Base-by-base conservation (phyloP, 1,284 basidiomycete species). In the Afroboletus lepidellus region DNA sequence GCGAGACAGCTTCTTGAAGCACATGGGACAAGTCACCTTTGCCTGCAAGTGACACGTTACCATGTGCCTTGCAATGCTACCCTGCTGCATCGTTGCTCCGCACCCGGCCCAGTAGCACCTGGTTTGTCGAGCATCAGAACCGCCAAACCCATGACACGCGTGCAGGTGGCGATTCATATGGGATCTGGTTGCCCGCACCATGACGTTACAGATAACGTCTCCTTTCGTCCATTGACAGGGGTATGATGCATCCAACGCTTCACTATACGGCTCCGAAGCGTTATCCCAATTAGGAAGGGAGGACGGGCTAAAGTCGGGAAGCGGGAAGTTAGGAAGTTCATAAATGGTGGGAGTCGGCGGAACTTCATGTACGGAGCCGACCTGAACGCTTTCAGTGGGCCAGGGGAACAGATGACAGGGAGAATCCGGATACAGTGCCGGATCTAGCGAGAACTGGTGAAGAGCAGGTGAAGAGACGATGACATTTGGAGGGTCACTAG, bases 21-120 rank as follows among this genome's bases (percentile, higher is more conserved):
- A 64, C 58, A 59, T 56, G 2, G 63, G 62, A 36, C 63, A 64
- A 4, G 62, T 63, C 36, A 69, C 63, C 39, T 69, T 64, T 1
- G 62, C 60, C 44, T 63, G 63, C 4, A 64, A 48, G 43, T 64
- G 66, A 47, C 66, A 63, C 8, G 64, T 59, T 23, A 64, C 66
- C 58, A 63, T 48, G 30, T 64, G 66, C 27, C 66, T 63, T n/a
- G 64, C 66, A 20, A 64, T 61, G 47, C 64, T 64, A 23, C 66
- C 66, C 42, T 65, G 64, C 12, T 68, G 63, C 63, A 64, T 64
- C 16, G 18, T 55, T 33, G 60, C 58, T 24, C 36, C 39, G 29
- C 63, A 64, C 45, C 58, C 55, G 2, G 37, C 42, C 63, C 63
- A 68, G 39, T 32, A 20, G 48, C 63, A 64, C 36, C 37, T 56